phyloP scores from a whole-genome alignment of 352 stramenopile species.

The Phytophthora constricta region DNA sequence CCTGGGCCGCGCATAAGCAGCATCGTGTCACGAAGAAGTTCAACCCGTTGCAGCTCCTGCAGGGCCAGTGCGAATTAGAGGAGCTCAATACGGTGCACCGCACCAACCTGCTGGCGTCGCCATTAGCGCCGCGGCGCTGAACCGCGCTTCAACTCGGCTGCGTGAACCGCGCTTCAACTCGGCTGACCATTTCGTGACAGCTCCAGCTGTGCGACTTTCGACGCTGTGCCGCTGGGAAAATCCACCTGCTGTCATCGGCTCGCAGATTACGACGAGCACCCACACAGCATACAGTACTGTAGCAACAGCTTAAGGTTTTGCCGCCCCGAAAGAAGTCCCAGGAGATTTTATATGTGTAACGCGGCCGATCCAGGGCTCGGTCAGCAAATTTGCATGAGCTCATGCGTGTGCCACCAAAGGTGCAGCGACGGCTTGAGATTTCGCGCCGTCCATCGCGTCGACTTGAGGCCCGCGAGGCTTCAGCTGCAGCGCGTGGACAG shows the following conservation, averaged over 20 bases:
- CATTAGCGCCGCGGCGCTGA: slow-evolving; percentile 45
- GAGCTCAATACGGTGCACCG: slow-evolving; percentile 66
- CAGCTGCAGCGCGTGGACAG: slow-evolving; percentile 10
- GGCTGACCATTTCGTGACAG: slow-evolving; percentile 15
- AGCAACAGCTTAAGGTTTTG: too few relatives aligned
- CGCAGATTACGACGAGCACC: not conserved
- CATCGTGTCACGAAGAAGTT: slow-evolving; percentile 62
- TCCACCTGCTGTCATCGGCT: slow-evolving; percentile 25
- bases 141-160: slow-evolving; percentile 11
- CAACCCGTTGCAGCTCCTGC: slow-evolving; percentile 49
- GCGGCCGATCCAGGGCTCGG: slow-evolving; percentile 3
- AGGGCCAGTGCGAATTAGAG: slow-evolving; percentile 42
- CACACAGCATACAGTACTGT: too few relatives aligned
- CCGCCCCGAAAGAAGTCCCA: slow-evolving; percentile 5
- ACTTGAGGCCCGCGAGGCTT: not conserved
- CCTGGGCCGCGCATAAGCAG: slow-evolving; percentile 61
- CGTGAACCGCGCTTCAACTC: slow-evolving; percentile 25
- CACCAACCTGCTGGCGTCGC: slow-evolving; percentile 61
- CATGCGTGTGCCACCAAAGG: not conserved
- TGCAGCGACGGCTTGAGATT: not conserved
- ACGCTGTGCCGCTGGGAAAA: slow-evolving; percentile 29
- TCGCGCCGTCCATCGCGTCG: not conserved
- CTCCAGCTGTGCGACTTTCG: slow-evolving; percentile 7
- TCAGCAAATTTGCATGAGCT: slow-evolving; percentile 1
- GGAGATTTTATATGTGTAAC: not conserved